Conservation (phyloP, 116 monocot species). For the Posidonia oceanica region DNA sequence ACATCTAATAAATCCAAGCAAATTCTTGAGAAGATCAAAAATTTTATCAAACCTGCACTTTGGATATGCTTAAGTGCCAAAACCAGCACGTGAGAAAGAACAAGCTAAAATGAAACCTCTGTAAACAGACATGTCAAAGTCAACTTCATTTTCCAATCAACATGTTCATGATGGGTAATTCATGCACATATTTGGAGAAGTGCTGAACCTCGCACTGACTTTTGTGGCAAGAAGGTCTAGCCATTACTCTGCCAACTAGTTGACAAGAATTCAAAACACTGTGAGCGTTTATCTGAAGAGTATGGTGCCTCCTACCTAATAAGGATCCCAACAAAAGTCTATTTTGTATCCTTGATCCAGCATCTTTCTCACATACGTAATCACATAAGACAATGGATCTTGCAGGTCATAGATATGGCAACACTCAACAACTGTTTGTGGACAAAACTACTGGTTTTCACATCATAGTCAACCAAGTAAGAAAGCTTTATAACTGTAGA, state of each 20-base stretch:
- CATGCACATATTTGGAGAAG: too few relatives aligned
- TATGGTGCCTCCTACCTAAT: neutral
- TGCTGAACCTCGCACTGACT: too few relatives aligned
- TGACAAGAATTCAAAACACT: neutral
- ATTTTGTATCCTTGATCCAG: too few relatives aligned
- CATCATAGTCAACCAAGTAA: constrained; percentile 5
- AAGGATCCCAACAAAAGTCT: neutral
- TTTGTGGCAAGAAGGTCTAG: neutral
- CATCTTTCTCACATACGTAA: neutral
- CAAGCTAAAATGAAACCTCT: neutral
- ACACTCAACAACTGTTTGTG: neutral
- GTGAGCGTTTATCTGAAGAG: neutral
- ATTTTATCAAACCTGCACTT: neutral
- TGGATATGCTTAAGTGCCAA: neutral
- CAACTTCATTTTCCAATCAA: neutral
- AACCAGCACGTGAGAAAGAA: neutral
- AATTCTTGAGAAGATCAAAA: neutral
- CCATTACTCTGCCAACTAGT: neutral
- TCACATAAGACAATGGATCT: neutral
- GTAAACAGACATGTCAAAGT: neutral
- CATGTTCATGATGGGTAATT: too few relatives aligned
- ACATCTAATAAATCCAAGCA: neutral
- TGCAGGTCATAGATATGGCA: neutral
- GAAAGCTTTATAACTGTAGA: neutral
- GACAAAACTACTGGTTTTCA: constrained; percentile 1